Percentiles rank a stretch among this genome's conserved stretches.
Evolutionary conservation across 2,329 filamentous ascomycete genomes (phyloP).

Genomic region (Fusarium kyushuense): DNA sequence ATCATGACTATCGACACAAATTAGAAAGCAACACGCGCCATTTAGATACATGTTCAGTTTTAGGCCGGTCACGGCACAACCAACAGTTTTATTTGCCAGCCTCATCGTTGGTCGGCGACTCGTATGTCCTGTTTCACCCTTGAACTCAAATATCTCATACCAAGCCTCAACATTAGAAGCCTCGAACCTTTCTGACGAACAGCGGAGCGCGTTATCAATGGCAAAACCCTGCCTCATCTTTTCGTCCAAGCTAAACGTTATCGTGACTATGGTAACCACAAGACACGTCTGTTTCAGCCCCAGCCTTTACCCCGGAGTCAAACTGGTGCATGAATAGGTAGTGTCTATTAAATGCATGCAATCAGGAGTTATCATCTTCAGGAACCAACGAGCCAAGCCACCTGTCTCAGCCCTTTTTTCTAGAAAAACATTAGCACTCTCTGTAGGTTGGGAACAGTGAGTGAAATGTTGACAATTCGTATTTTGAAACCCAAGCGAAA

Average conservation of each 20-base stretch:
- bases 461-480: conserved; percentile 20
- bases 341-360: background rate
- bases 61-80: background rate
- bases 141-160: conserved; percentile 3
- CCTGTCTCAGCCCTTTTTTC: background rate
- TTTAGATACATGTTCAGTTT: background rate
- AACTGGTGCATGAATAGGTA: background rate
- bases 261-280: background rate
- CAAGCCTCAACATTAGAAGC: background rate
- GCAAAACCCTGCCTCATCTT: background rate
- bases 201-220: background rate
- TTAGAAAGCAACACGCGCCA: background rate
- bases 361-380: background rate
- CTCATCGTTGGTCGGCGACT: background rate
- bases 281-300: conserved; percentile 19
- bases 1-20: background rate
- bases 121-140: background rate
- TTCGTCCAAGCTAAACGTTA: conserved; percentile 25
- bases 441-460: background rate
- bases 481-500: conserved; percentile 37
- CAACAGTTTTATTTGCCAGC: background rate
- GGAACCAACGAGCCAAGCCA: background rate
- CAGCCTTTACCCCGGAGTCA: background rate
- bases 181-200: background rate
- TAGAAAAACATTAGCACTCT: conserved; percentile 14